Percentiles rank a stretch among this genome's conserved stretches.
These are phyloP conservation scores for Trametes cinnabarina DNA, from an alignment of 768 basidiomycete genomes.

Conservation along the genomic window DNA sequence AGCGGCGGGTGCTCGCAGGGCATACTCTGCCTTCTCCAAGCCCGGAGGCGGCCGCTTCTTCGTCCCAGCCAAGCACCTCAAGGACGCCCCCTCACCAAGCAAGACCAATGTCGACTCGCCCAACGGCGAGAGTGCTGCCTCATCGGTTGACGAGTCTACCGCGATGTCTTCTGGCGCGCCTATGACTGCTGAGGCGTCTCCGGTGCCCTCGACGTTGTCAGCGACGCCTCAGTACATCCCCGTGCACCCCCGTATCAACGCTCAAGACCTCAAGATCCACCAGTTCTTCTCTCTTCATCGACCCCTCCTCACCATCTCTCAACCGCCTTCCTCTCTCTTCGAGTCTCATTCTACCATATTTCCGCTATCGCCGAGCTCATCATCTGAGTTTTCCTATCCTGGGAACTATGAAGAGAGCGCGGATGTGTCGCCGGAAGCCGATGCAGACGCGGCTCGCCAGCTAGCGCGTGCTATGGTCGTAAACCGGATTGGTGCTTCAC, in stretches of 20 bases:
- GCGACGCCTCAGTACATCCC: conserved; percentile 17
- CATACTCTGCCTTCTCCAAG: conserved; percentile 79
- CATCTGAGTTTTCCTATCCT: conserved; percentile 22
- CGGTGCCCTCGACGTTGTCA: conserved; percentile 8
- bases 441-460: conserved; percentile 77
- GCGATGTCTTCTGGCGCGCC: conserved; percentile 8
- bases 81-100: conserved; percentile 35
- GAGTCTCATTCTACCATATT: conserved; percentile 29
- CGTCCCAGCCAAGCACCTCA: conserved; percentile 67
- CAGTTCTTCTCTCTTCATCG: conserved; percentile 84
- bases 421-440: conserved; percentile 61
- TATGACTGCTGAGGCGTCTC: neutral
- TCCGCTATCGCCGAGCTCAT: conserved; percentile 7
- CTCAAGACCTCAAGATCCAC: conserved; percentile 75
- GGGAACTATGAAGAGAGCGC: conserved; percentile 41
- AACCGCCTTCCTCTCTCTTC: conserved; percentile 58
- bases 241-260: conserved; percentile 54
- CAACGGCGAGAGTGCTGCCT: conserved; percentile 30
- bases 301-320: conserved; percentile 67
- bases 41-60: conserved; percentile 74
- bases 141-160: conserved; percentile 17
- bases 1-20: conserved; percentile 47
- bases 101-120: conserved; percentile 41
- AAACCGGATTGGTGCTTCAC: conserved; percentile 56
- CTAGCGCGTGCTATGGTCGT: conserved; percentile 73